Evolutionary conservation across 192 early-diverging fungal species (phyloP).

Genomic region (Umbelopsis sp.): DNA sequence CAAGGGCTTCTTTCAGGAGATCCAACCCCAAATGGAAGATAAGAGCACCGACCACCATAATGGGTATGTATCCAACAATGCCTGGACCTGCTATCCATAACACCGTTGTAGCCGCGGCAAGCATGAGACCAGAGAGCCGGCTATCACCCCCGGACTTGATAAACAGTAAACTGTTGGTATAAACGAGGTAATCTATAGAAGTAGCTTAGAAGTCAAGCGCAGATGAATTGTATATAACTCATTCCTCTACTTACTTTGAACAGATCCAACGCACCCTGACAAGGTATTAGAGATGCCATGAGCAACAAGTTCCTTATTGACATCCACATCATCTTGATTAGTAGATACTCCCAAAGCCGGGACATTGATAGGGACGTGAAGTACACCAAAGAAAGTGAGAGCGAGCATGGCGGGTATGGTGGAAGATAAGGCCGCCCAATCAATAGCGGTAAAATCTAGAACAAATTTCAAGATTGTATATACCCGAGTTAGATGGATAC

Average conservation of each 20-base stretch:
- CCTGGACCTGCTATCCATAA: constrained; percentile 83
- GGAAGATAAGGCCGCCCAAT: constrained; percentile 65
- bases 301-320: constrained; percentile 89
- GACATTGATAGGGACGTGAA: constrained; percentile 98
- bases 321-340: constrained; percentile 83
- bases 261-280: constrained; percentile 76
- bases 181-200: constrained; percentile 82
- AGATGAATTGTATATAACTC: background rate
- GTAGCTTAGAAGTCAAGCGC: background rate
- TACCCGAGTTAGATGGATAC: background rate
- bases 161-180: constrained; percentile 90
- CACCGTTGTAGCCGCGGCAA: constrained; percentile 71
- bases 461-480: background rate
- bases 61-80: constrained; percentile 91
- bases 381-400: constrained; percentile 90
- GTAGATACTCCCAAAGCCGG: constrained; percentile 93
- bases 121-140: constrained; percentile 82
- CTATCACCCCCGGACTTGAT: constrained; percentile 92
- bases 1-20: constrained; percentile 86
- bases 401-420: constrained; percentile 92
- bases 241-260: constrained; percentile 63
- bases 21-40: constrained; percentile 98
- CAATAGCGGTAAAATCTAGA: constrained; percentile 63
- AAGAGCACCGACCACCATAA: constrained; percentile 91
- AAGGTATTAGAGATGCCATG: constrained; percentile 90